A percentile compares a stretch with the other conserved stretches of the same genome.
phyloP scores from a whole-genome alignment of 768 basidiomycete species.

The Saitozyma sp. region DNA sequence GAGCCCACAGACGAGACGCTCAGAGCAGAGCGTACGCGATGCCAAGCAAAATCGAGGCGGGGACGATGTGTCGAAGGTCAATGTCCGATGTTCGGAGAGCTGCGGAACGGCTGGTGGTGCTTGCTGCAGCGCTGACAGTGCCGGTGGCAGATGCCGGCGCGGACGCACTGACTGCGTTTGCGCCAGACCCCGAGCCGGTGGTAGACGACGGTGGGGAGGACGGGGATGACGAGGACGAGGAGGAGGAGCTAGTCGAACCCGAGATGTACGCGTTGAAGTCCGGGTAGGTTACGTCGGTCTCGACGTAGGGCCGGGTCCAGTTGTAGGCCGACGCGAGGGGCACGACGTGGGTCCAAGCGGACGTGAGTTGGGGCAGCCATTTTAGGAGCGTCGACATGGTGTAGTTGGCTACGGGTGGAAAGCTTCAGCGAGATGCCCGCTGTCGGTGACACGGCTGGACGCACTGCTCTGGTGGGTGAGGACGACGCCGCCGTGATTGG shows the following conservation, averaged over 20 bases:
- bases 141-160: neutral
- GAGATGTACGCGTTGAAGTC: slow-evolving; percentile 30
- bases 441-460: slow-evolving; percentile 1
- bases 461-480: slow-evolving; percentile 49
- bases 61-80: too few relatives aligned
- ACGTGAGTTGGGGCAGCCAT: slow-evolving; percentile 35
- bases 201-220: neutral
- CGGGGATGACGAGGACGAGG: neutral
- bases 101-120: too few relatives aligned
- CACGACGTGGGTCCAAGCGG: slow-evolving; percentile 41
- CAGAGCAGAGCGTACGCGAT: too few relatives aligned
- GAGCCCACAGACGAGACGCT: too few relatives aligned
- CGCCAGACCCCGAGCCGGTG: neutral
- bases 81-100: too few relatives aligned
- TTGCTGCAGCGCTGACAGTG: too few relatives aligned
- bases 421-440: neutral
- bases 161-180: neutral
- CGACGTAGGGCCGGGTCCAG: slow-evolving; percentile 49
- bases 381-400: slow-evolving; percentile 48
- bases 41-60: too few relatives aligned
- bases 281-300: slow-evolving; percentile 40
- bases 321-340: slow-evolving; percentile 47
- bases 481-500: slow-evolving; percentile 43
- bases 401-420: slow-evolving; percentile 38
- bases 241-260: slow-evolving; percentile 2